These are phyloP conservation scores for Serendipita sp. DNA, from an alignment of 768 basidiomycete genomes.

Conservation along the genomic window DNA sequence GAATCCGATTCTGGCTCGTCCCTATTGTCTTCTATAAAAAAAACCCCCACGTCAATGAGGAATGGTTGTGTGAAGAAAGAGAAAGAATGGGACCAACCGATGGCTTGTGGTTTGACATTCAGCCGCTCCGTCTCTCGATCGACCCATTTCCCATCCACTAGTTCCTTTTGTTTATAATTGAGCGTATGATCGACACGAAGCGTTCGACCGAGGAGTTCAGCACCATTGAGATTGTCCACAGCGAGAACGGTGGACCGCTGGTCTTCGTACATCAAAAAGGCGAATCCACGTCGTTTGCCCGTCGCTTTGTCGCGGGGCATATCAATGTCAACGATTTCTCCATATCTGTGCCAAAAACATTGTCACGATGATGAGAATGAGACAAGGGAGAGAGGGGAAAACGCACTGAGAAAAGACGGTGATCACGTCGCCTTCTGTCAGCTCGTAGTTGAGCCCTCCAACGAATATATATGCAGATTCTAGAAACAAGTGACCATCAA, in stretches of 20 bases:
- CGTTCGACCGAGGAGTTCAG: conserved; percentile 69
- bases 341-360: conserved; percentile 67
- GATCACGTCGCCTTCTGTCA: conserved; percentile 96
- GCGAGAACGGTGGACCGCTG: conserved; percentile 91
- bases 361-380: no score
- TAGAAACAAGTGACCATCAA: conserved; percentile 15
- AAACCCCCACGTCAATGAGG: no score
- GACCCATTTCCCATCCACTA: conserved; percentile 69
- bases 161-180: conserved; percentile 79
- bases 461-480: conserved; percentile 94
- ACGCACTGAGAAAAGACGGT: conserved; percentile 94
- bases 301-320: conserved; percentile 89
- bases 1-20: conserved; percentile 47
- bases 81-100: conserved; percentile 41
- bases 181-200: conserved; percentile 87
- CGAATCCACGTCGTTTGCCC: conserved; percentile 82
- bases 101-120: conserved; percentile 68
- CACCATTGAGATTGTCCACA: conserved; percentile 97
- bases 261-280: conserved; percentile 97
- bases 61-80: no score
- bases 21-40: conserved; percentile 30
- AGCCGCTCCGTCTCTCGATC: conserved; percentile 75
- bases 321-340: conserved; percentile 89
- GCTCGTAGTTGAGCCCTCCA: conserved; percentile 72
- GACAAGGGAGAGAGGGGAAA: no score